Conservation (phyloP, 768 basidiomycete species). For the Suillus sp. region DNA sequence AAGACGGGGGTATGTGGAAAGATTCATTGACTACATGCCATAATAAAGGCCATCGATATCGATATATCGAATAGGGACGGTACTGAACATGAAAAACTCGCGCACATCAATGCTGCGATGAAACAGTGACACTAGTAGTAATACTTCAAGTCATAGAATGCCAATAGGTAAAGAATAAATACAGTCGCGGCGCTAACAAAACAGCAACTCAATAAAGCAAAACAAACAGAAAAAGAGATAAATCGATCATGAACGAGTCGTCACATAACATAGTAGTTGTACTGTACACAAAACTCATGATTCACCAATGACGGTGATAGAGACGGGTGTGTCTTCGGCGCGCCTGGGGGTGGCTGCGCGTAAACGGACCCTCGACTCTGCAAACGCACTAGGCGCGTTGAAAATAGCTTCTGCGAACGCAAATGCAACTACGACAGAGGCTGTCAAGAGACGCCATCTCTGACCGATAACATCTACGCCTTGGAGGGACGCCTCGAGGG, state of each 20-base stretch:
- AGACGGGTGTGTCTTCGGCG: conserved; percentile 23
- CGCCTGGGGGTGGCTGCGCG: conserved; percentile 28
- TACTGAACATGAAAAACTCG: background rate
- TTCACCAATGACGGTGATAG: background rate
- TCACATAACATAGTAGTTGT: background rate
- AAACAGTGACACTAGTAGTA: background rate
- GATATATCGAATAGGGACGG: background rate
- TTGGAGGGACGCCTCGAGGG: conserved; percentile 23
- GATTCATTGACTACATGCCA: background rate
- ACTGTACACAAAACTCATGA: conserved; percentile 10
- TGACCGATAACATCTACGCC: conserved; percentile 58
- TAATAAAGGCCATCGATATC: background rate
- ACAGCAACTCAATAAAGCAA: conserved; percentile 18
- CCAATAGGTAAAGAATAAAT: conserved; percentile 9
- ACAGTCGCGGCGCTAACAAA: background rate
- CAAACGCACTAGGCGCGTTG: conserved; percentile 43
- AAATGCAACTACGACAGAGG: conserved; percentile 59
- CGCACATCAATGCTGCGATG: background rate
- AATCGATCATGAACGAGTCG: conserved; percentile 5
- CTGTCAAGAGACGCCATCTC: conserved; percentile 56
- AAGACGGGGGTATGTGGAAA: too few species aligned
- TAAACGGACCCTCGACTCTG: conserved; percentile 30
- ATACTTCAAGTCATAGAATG: background rate
- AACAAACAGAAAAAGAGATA: conserved; percentile 22
- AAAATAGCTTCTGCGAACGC: conserved; percentile 69